These are phyloP conservation scores for Sporothrix dimorphospora DNA, from an alignment of 2,329 filamentous ascomycete genomes.

Conservation along the genomic window DNA sequence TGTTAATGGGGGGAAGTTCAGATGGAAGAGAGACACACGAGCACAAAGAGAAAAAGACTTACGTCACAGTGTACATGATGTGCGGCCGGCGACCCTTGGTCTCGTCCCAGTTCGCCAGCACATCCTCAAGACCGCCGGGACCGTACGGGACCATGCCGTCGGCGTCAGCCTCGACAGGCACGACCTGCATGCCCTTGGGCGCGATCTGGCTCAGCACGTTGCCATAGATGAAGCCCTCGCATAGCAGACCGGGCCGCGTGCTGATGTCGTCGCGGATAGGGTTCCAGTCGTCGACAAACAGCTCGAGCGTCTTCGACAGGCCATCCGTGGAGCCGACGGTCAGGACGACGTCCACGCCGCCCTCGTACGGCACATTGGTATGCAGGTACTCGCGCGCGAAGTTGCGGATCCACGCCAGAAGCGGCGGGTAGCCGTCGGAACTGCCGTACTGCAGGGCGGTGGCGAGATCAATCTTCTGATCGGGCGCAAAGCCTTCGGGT, in stretches of 20 bases:
- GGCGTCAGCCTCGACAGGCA: constrained; percentile 74
- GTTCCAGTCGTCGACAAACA: constrained; percentile 76
- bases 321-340: constrained; percentile 86
- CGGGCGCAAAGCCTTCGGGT: constrained; percentile 55
- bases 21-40: too few species aligned
- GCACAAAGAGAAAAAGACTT: constrained; percentile 47
- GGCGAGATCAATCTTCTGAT: constrained; percentile 75
- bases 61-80: constrained; percentile 89
- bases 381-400: constrained; percentile 78
- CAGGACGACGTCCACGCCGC: constrained; percentile 75
- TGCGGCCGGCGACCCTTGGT: constrained; percentile 75
- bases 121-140: constrained; percentile 72
- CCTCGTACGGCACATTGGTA: constrained; percentile 77
- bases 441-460: constrained; percentile 86
- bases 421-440: constrained; percentile 78
- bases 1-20: too few species aligned
- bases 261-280: constrained; percentile 64
- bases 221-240: constrained; percentile 81
- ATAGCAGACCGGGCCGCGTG: constrained; percentile 75
- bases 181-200: constrained; percentile 73
- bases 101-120: constrained; percentile 81
- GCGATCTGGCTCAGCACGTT: constrained; percentile 69
- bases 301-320: constrained; percentile 74
- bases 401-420: constrained; percentile 76
- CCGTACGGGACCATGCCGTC: constrained; percentile 79